Base-by-base conservation (phyloP, 257 asterid species). In the Echium plantagineum region DNA sequence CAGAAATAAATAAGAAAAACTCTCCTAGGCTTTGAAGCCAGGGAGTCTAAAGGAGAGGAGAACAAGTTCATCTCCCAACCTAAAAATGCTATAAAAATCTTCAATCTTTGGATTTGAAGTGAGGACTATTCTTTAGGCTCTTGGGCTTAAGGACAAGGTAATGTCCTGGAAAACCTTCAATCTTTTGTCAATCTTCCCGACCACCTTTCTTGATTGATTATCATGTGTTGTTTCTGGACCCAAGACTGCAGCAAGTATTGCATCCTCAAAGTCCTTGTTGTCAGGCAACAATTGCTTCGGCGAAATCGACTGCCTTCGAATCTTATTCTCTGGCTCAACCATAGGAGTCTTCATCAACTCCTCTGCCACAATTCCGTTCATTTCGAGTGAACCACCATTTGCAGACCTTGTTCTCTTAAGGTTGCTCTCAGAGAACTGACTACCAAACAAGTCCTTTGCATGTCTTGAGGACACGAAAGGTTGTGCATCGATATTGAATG, bases 141-240 rank as follows among this genome's bases (percentile, higher is more conserved):
- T 67, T 26, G 95, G 96, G 63, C 94, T 87, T 71, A 81, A 64
- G 12, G 87, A 75, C 55, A 65, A 60, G 7, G 96, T 88, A 63
- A 91, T 91, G 26, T 91, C 96, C 61, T 82, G 93, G 53, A 91
- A 91, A 64, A 88, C 98, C 74, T 80, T 88, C 52, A 91, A 77
- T 80, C 98, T 84, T 80, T 88, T 85, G 26, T 87, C 98, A 17
- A 78, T 76, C 80, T 86, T 84, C 59, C 67, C 75, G 21, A 60
- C 76, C 9, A 15, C 47, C 75, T 54, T 65, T 5, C 28, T 32
- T 9, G 49, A 17, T 53, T 63, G 78, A 8, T 67, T 3, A 12
- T 10, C 49, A 42, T 42, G 49, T 42, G 16, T 42, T 42, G 49
- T 7, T 4, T 21, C 64, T 15, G 73, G 9, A 6, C 81, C 87